phyloP scores from a whole-genome alignment of 305 asterid species.

The Rubia occidens region DNA sequence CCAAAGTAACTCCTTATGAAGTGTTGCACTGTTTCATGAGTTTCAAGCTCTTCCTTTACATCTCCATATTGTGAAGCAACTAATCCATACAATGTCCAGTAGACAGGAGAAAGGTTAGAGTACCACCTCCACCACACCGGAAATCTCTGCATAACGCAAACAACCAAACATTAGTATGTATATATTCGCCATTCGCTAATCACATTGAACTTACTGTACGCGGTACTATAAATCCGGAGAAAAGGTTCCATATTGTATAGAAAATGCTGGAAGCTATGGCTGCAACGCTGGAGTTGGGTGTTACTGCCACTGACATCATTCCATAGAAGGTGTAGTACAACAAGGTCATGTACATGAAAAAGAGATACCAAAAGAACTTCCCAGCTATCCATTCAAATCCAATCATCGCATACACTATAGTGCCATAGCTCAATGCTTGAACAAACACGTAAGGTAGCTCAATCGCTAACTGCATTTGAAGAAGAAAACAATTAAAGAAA shows the following conservation, averaged over 20 bases:
- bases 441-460: slow-evolving; percentile 1
- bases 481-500: not conserved
- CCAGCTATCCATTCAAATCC: slow-evolving; percentile 6
- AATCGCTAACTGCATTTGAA: slow-evolving; percentile 1
- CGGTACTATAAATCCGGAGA: not conserved
- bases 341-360: slow-evolving; percentile 6
- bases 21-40: slow-evolving; percentile 3
- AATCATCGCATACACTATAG: slow-evolving; percentile 9
- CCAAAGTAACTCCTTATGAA: slow-evolving; percentile 7
- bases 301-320: slow-evolving; percentile 1
- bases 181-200: not conserved
- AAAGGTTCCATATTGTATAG: slow-evolving; percentile 7
- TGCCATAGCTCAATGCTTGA: slow-evolving; percentile 5
- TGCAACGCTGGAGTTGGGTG: not conserved
- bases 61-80: slow-evolving; percentile 5
- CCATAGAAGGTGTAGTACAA: slow-evolving; percentile 6
- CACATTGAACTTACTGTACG: not conserved
- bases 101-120: not conserved
- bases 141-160: not conserved
- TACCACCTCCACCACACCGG: slow-evolving; percentile 7
- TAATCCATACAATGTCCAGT: slow-evolving; percentile 1
- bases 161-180: not conserved
- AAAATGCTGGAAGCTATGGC: slow-evolving; percentile 2
- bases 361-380: slow-evolving; percentile 3
- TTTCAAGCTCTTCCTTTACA: slow-evolving; percentile 3